Evolutionary conservation across 768 basidiomycete genomes (phyloP), one percentile per base, ranked within the genome.

Genomic region (Suillus decipiens): DNA sequence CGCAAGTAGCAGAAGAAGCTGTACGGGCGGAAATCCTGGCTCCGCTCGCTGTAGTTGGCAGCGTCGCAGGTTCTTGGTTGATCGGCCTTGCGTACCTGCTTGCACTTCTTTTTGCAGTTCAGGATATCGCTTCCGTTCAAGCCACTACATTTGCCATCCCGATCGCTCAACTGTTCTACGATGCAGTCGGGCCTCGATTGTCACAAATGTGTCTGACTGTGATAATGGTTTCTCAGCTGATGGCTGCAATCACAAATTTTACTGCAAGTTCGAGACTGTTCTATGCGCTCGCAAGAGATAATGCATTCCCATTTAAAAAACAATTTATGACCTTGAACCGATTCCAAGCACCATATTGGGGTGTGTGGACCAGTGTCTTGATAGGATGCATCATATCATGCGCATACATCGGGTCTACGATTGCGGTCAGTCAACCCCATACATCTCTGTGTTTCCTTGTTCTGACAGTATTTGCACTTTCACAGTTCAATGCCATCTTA

Each of bases 1-100:
- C 86, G n/a, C 85, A 86, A 68, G 81, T 86, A 8, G 85, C 85
- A 6, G 85, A 87, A 70, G 85, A 87, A 69, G 84, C 84, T 37
- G 75, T 79, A 55, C 80, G 81, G 22, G 85, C 85, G 0, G 83
- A 84, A 61, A 63, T 83, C 56, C 81, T 86, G n/a, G 83, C 85
- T 1, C 85, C 85, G 10, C 73, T 85, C 37, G 85, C 83, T 7
- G 80, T 86, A 34, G 82, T 84, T n/a, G 82, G 79, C 47, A 81
- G 81, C 70, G 83, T 86, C 65, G 76, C 79, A 14, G 83, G 85
- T 37, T 85, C 84, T 14, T 86, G 84, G 84, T 43, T 85, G 54
- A 79, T 86, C 62, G 85, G 84, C 5, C 77, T 86, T 58, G 79
- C 74, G 19, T 86, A 85, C 73, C 83, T 86, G 82, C 81, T 86